phyloP scores from a whole-genome alignment of 2,329 filamentous ascomycete species.

The Aspergillus ustus region DNA sequence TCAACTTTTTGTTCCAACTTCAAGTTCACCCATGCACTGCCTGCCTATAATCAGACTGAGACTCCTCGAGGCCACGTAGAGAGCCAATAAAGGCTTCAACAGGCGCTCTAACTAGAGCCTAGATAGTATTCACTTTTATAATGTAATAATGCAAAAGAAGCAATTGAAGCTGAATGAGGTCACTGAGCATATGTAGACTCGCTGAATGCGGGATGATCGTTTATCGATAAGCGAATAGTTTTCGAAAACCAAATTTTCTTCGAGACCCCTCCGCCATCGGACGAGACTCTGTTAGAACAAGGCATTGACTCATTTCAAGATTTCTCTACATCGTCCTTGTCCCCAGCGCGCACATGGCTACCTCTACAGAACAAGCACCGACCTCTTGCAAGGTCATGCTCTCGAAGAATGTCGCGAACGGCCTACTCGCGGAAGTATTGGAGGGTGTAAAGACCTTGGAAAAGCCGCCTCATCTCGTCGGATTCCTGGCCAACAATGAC shows the following conservation, averaged over 20 bases:
- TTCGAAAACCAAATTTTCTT: constrained; percentile 32
- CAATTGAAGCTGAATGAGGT: not conserved
- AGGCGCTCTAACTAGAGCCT: not conserved
- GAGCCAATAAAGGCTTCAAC: not conserved
- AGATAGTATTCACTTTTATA: not conserved
- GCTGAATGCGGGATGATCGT: constrained; percentile 36
- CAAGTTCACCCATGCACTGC: not conserved
- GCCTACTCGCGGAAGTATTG: constrained; percentile 76
- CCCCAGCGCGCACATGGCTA: constrained; percentile 34
- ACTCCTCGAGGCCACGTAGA: not conserved
- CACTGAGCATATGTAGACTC: not conserved
- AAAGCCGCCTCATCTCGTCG: constrained; percentile 78
- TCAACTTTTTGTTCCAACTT: no score
- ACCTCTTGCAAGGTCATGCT: constrained; percentile 87
- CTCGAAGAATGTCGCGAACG: constrained; percentile 83
- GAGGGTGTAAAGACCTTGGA: constrained; percentile 74
- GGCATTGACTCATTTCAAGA: constrained; percentile 10
- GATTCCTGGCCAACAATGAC: constrained; percentile 90
- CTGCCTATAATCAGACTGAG: not conserved
- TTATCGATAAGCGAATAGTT: constrained; percentile 48
- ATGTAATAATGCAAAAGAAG: not conserved
- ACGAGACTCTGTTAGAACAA: constrained; percentile 9
- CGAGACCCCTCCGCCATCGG: constrained; percentile 26
- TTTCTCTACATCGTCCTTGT: constrained; percentile 9
- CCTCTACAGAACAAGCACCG: constrained; percentile 33